Conservation (phyloP, 768 basidiomycete species). For the Antrodiella citrinella region DNA sequence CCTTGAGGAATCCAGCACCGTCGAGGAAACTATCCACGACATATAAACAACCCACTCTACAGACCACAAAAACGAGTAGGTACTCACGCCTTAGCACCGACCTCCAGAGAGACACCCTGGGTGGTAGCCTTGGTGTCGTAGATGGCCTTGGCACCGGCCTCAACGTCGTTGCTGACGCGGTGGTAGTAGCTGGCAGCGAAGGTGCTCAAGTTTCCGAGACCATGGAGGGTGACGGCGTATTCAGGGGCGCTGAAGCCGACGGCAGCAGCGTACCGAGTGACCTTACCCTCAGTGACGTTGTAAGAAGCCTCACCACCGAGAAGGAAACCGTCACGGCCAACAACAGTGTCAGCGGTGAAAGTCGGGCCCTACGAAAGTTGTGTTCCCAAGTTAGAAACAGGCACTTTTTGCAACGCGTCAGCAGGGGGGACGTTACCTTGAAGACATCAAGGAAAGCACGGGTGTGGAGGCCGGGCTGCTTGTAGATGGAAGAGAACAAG, state of each 20-base stretch:
- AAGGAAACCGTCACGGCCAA: slow-evolving; percentile 97
- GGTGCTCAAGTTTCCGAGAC: slow-evolving; percentile 87
- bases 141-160: slow-evolving; percentile 93
- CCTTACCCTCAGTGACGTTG: slow-evolving; percentile 89
- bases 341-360: slow-evolving; percentile 91
- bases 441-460: slow-evolving; percentile 87
- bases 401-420: slow-evolving; percentile 2
- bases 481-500: slow-evolving; percentile 78
- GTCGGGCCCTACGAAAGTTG: slow-evolving; percentile 75
- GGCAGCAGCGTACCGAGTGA: slow-evolving; percentile 88
- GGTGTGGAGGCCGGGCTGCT: slow-evolving; percentile 93
- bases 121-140: slow-evolving; percentile 91
- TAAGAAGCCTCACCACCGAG: slow-evolving; percentile 94
- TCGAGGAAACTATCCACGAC: slow-evolving; percentile 59
- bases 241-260: slow-evolving; percentile 94
- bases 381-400: slow-evolving; percentile 3
- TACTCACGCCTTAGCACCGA: slow-evolving; percentile 89
- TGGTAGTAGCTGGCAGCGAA: slow-evolving; percentile 99
- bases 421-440: slow-evolving; percentile 58
- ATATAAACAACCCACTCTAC: not conserved
- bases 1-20: slow-evolving; percentile 87
- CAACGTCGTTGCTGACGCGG: slow-evolving; percentile 83
- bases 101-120: slow-evolving; percentile 82
- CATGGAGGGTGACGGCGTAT: slow-evolving; percentile 91
- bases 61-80: not conserved